These are phyloP conservation scores for Volvariella volvacea DNA, from an alignment of 1,284 basidiomycete genomes.

Conservation along the genomic window DNA sequence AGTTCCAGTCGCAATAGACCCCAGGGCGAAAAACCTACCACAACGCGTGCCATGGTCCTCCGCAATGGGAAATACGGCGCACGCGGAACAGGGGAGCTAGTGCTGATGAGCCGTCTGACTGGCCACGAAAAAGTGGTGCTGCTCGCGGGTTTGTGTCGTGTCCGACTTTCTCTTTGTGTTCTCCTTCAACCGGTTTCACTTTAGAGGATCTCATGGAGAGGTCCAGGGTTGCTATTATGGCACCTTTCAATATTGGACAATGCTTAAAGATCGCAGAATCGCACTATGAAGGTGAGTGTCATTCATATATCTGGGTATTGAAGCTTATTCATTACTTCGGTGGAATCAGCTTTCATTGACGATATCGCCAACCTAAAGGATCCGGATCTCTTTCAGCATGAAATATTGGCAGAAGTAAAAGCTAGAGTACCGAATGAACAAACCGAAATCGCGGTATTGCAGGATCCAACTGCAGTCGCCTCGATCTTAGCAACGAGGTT, in stretches of 20 bases:
- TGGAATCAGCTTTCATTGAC: constrained; percentile 53
- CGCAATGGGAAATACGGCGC: constrained; percentile 69
- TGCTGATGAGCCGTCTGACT: constrained; percentile 48
- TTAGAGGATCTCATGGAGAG: constrained; percentile 62
- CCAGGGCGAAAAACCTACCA: constrained; percentile 52
- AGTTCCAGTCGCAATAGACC: constrained; percentile 29
- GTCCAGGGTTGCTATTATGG: constrained; percentile 49
- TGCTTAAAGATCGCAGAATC: constrained; percentile 62
- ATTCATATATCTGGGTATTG: background rate
- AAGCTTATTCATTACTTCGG: constrained; percentile 2
- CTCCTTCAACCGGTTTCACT: constrained; percentile 11
- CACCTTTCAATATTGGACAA: constrained; percentile 56
- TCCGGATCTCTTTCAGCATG: constrained; percentile 46
- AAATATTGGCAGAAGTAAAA: constrained; percentile 47
- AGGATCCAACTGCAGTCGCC: constrained; percentile 44
- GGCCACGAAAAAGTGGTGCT: constrained; percentile 75
- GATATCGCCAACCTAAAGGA: constrained; percentile 60
- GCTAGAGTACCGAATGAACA: constrained; percentile 36
- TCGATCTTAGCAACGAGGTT: constrained; percentile 55
- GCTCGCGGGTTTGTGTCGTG: constrained; percentile 49
- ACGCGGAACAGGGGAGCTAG: constrained; percentile 60
- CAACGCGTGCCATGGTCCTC: constrained; percentile 61
- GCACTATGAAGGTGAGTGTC: constrained; percentile 50
- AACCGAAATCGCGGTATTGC: constrained; percentile 25
- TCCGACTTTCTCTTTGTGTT: constrained; percentile 5